These are phyloP conservation scores for Musa troglodytarum DNA, from an alignment of 176 grass and related monocot genomes.

Conservation along the genomic window DNA sequence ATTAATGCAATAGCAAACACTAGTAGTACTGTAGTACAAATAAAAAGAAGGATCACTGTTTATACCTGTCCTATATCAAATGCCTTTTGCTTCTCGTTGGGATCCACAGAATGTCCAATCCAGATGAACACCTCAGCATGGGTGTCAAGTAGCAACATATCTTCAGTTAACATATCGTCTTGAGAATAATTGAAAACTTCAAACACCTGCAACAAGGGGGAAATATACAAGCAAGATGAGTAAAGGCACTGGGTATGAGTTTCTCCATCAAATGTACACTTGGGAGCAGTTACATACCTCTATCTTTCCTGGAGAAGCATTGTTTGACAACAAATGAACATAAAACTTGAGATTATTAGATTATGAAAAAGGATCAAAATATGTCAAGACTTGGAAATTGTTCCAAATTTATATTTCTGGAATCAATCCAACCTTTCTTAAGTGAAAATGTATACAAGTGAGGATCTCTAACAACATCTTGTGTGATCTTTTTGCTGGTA, in stretches of 20 bases:
- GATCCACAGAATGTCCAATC: conserved; percentile 75
- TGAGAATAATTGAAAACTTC: conserved; percentile 95
- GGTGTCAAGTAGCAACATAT: conserved; percentile 85
- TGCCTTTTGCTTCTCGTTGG: conserved; percentile 82
- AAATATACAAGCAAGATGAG: conserved; percentile 14
- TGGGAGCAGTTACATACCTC: conserved; percentile 45
- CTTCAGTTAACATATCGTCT: conserved; percentile 99
- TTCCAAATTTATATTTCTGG: conserved; percentile 10
- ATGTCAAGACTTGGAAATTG: conserved; percentile 20
- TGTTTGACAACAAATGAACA: conserved; percentile 10
- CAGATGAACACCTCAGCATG: conserved; percentile 85
- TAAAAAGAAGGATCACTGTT: conserved; percentile 19
- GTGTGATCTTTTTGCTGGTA: conserved; percentile 44
- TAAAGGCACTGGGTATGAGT: conserved; percentile 7
- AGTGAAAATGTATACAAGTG: conserved; percentile 80
- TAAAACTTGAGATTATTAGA: conserved; percentile 28
- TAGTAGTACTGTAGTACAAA: conserved; percentile 1
- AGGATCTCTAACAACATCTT: conserved; percentile 72
- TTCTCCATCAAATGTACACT: conserved; percentile 15
- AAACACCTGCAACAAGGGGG: conserved; percentile 34
- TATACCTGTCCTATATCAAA: conserved; percentile 80
- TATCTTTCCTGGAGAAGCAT: conserved; percentile 53
- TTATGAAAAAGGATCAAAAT: conserved; percentile 26
- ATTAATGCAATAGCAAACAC: background rate
- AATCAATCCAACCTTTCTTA: conserved; percentile 54